Base-by-base conservation (phyloP, 495 filamentous ascomycete genomes). In the Cercophora sp. region DNA sequence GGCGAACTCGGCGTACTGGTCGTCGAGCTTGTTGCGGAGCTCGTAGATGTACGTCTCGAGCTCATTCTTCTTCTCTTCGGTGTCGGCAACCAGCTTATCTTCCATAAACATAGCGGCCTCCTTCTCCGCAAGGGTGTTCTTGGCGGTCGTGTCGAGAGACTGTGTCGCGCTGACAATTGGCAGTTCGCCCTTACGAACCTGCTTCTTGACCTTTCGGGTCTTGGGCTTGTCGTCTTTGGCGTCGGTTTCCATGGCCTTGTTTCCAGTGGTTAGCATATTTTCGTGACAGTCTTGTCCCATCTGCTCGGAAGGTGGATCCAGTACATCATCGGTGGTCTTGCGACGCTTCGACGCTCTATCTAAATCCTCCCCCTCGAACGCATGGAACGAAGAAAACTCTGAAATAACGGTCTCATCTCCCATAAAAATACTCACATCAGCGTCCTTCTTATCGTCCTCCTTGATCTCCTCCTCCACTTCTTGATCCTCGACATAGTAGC, bases 1-100 rank as follows among this genome's bases (percentile, higher is more conserved):
- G 56, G 89, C 85, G 59, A 96, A 89, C 41, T 91, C 85, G 49
- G 90, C 76, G 71, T 93, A 96, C 58, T 87, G 80, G 56, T 91
- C 89, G 60, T 96, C 88, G 42, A 96, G 79, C 81, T 96, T 96
- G 74, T 89, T 89, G 56, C 91, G 85, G 63, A 94, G 78, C 60
- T 96, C 89, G 72, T 99, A 99, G 77, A 97, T 96, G 70, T 84
- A 92, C 31, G 87, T 84, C 78, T 99, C 93, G 34, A 99, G 86
- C 70, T 96, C 93, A 76, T 99, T 99, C 89, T 97, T 97, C 81
- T 93, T 94, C 77, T 97, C 89, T 66, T 97, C 93, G 19, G 93
- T 99, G 69, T 97, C 94, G 49, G 90, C 89, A 35, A 99, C 91
- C 31, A 96, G 82, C 79, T 97, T 99, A 76, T 99, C 93, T 69